Evolutionary conservation across 805 yeast genomes (phyloP), one percentile per base, ranked within the genome.

Genomic region (Scheffersomyces spartinae): DNA sequence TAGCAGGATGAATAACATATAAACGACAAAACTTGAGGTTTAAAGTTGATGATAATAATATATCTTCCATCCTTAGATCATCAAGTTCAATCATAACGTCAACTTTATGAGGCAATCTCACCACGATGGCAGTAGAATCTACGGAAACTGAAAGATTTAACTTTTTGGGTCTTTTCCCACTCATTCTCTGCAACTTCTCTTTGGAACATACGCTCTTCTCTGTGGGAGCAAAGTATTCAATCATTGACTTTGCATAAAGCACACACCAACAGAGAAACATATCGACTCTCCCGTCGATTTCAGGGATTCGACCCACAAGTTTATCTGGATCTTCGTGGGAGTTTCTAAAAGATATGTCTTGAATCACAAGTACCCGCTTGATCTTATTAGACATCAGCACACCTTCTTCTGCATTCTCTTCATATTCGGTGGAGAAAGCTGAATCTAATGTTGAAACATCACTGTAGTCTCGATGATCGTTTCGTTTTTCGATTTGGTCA

Each of bases 1-100:
- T 52, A n/a, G 60, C 49, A 1, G 78, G 76, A 31, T 68, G 71
- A 7, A 56, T 46, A 5, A 70, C 65, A 36, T 64, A 71, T 23
- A 69, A 40, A 23, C 75, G 45, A 11, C 54, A 34, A 26, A 51
- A 55, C 18, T 49, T 46, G n/a, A 64, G 42, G 5, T 38, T 39
- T 12, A 54, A 29, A 9, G 40, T 28, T 4, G 60, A 59, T 10
- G 52, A 35, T 4, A 33, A 37, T 7, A 50, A 32, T 1, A 40
- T 42, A 23, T 50, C 47, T 9, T 39, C 27, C 13, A 55, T 28
- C 11, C 35, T 34, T 11, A 61, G 36, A 7, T 46, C 39, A 30
- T 59, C 63, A 3, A 63, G 25, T 33, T 70, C 76, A 15, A 68
- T 26, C 49, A 71, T 48, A 4, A 67, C 34, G 27, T 63, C 66